Evolutionary conservation across 2,329 filamentous ascomycete genomes (phyloP), one percentile per base, ranked within the genome.

Genomic region (Thielaviopsis ethacetica): DNA sequence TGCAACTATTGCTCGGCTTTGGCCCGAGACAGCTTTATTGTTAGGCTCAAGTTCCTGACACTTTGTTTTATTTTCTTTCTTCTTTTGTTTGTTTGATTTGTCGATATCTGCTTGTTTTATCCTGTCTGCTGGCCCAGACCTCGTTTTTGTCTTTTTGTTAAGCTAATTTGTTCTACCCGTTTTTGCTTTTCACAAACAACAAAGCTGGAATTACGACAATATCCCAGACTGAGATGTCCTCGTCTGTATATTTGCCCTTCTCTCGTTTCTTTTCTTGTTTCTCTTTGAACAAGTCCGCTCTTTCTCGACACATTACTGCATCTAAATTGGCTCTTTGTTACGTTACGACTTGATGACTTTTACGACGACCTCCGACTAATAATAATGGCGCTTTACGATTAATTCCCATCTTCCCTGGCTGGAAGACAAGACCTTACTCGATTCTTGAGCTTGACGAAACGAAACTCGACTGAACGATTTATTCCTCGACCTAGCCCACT

Each of bases 371-470:
- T 41, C 34, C 34, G 27, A 53, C 49, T 26, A 34, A 50, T 15
- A 34, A 51, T 38, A 41, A 49, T 38, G 24, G 47, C 58, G 41
- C 49, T 22, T 57, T 57, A 50, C 55, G 51, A 52, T 47, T 53
- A 30, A 44, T 22, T 58, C n/a, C 24, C 41, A 41, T 27, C 44
- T 47, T 57, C 26, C 50, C 54, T 30, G 59, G 44, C 19, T 50
- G 55, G 59, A 57, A 54, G 21, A 51, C 24, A 30, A 49, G 27
- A 51, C 24, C 27, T 55, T 50, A 19, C 50, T 53, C 22, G 15
- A 57, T 57, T 51, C 34, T 38, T 38, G 34, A 56, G 41, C 56
- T 54, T 53, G 51, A 59, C 38, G 57, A 59, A 47, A 54, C 53
- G 38, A 59, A 54, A 22, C 22, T 15, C 57, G 51, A 44, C 15